Conservation (phyloP, 768 basidiomycete species). For the Pleurotus pulmonarius region DNA sequence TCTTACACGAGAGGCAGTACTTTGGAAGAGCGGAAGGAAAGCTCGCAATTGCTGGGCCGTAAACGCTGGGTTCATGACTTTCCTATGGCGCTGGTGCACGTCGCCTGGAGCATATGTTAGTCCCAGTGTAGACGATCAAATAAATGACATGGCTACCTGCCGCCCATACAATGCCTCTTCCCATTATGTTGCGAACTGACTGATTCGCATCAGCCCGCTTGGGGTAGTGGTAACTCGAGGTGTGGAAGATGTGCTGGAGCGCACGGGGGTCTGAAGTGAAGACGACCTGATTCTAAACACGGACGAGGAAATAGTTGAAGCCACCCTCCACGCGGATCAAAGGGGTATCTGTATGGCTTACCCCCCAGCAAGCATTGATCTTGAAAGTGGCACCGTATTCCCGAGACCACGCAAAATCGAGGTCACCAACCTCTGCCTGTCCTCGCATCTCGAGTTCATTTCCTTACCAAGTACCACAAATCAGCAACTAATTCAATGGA, state of each 20-base stretch:
- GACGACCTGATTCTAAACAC: conserved; percentile 20
- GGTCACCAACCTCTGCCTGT: conserved; percentile 24
- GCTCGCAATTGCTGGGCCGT: conserved; percentile 9
- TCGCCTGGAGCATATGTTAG: conserved; percentile 4
- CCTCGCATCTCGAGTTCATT: conserved; percentile 16
- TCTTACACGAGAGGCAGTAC: conserved; percentile 21
- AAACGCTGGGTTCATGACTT: conserved; percentile 26
- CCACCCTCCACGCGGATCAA: background rate
- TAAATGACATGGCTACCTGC: conserved; percentile 16
- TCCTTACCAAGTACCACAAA: conserved; percentile 13
- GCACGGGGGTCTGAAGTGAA: conserved; percentile 30
- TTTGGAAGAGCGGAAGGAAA: conserved; percentile 23
- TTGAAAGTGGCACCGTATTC: conserved; percentile 22
- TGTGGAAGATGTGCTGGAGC: conserved; percentile 26
- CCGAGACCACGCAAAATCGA: conserved; percentile 22
- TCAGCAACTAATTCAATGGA: background rate
- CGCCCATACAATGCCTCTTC: conserved; percentile 23
- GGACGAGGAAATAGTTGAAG: background rate
- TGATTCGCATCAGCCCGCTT: conserved; percentile 19
- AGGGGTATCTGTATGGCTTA: background rate
- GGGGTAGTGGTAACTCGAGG: conserved; percentile 25
- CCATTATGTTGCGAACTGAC: conserved; percentile 16
- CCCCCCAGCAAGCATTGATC: conserved; percentile 6
- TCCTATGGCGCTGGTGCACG: conserved; percentile 25
- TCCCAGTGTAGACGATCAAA: no score